Base-by-base conservation (phyloP, 2,329 filamentous ascomycete genomes). In the Alternaria brassicae region DNA sequence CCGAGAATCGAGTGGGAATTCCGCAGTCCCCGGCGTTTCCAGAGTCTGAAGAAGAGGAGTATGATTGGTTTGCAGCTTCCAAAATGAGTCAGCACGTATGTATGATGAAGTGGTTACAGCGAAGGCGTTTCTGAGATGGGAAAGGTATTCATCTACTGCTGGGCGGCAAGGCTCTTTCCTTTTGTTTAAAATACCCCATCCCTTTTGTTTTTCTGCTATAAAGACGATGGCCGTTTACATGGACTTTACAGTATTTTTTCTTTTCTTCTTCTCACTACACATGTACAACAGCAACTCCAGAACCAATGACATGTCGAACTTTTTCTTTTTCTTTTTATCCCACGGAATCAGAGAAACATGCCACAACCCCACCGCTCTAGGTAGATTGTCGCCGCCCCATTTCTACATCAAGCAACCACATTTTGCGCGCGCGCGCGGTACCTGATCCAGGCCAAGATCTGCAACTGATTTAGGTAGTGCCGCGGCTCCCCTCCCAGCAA, bases 1-100 rank as follows among this genome's bases (percentile, higher is more conserved):
- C 66, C 67, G 1, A 61, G 60, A 17, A 50, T 70, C 34, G 60
- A 70, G 7, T 70, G 66, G 64, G 67, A 67, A 27, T 50, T 69
- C 47, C 58, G 47, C 21, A 69, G 58, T 19, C 67, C 67, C 8
- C 50, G 58, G 13, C 45, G 67, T 1, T 70, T 70, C 23, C 34
- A 65, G 42, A 69, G 66, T 17, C 49, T 70, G 50, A 70, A 67
- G 56, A 65, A 61, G 42, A 62, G 56, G 41, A 66, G 58, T 34
- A 49, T 65, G 53, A 49, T 54, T 36, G 61, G 58, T 13, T 34
- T 60, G 28, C 32, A 60, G 17, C 34, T 50, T 25, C 10, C 30
- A 6, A 21, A 52, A 37, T 57, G 30, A 53, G 17, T 28, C 15
- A 6, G 6, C 8, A 39, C 15, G 6, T 27, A 27, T 36, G 40